phyloP scores from a whole-genome alignment of 2,329 filamentous ascomycete genomes.

The Fusarium kyushuense region DNA sequence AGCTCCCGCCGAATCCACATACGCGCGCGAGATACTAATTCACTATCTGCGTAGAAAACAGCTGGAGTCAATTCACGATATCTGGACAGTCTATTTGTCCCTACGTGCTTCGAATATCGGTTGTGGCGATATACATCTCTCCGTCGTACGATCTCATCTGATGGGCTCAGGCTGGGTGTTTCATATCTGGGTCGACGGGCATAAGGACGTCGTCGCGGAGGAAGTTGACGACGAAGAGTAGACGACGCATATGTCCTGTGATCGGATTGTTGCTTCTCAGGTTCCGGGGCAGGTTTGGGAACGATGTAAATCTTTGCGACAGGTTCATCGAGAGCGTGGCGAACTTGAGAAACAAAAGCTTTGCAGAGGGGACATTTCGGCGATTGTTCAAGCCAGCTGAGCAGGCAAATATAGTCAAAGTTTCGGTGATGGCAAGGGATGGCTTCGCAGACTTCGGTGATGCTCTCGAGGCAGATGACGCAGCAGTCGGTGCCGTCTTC shows the following conservation, averaged over 20 bases:
- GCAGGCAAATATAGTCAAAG: constrained; percentile 88
- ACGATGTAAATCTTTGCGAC: constrained; percentile 67
- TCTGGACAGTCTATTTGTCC: constrained; percentile 80
- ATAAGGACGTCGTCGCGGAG: constrained; percentile 21
- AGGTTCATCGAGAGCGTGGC: constrained; percentile 69
- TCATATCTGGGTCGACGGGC: constrained; percentile 16
- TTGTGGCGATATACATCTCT: constrained; percentile 78
- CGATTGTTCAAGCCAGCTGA: constrained; percentile 82
- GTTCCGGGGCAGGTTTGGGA: constrained; percentile 52
- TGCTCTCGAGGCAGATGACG: constrained; percentile 85
- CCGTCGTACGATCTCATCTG: constrained; percentile 60
- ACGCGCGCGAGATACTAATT: constrained; percentile 80
- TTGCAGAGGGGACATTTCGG: constrained; percentile 85
- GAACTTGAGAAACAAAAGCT: constrained; percentile 65
- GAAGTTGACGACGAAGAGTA: constrained; percentile 4
- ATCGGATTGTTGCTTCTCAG: not conserved
- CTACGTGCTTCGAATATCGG: constrained; percentile 84
- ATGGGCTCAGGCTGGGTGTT: constrained; percentile 10
- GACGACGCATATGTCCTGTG: constrained; percentile 11
- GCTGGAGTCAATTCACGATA: constrained; percentile 80
- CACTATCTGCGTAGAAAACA: constrained; percentile 71
- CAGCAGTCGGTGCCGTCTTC: constrained; percentile 64
- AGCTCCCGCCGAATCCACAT: constrained; percentile 88
- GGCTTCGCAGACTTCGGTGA: constrained; percentile 78
- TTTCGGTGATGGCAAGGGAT: constrained; percentile 82